Evolutionary conservation across 1,284 basidiomycete species (phyloP).

Genomic region (Ceraceosorus guamensis): DNA sequence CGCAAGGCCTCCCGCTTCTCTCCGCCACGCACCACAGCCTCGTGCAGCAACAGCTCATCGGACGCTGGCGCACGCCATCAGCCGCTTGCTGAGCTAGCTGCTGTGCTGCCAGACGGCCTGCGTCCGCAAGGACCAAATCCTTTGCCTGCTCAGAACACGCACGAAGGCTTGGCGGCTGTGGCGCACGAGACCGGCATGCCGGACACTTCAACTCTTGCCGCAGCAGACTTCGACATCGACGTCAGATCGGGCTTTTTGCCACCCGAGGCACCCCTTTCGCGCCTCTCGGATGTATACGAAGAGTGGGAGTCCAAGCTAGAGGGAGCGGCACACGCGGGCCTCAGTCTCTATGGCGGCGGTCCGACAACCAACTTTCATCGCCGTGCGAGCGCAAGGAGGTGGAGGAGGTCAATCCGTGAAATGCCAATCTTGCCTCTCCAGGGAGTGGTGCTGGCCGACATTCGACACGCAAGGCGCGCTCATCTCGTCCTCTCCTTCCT

Average conservation of each 20-base stretch:
- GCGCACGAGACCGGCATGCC: conserved; percentile 38
- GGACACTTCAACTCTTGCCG: conserved; percentile 76
- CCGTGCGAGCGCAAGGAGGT: conserved; percentile 40
- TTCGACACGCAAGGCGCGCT: conserved; percentile 56
- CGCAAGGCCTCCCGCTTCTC: conserved; percentile 3
- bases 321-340: conserved; percentile 49
- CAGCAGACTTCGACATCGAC: conserved; percentile 91
- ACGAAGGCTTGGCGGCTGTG: not conserved
- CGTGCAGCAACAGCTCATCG: not conserved
- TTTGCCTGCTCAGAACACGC: not conserved
- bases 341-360: not conserved
- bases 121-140: conserved; percentile 5
- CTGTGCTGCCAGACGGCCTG: conserved; percentile 16
- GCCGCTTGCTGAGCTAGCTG: conserved; percentile 6
- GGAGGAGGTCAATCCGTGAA: conserved; percentile 59
- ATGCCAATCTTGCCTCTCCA: conserved; percentile 30
- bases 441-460: conserved; percentile 25
- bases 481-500: conserved; percentile 79
- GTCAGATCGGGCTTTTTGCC: conserved; percentile 88
- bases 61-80: not conserved
- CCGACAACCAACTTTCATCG: no score
- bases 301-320: conserved; percentile 61
- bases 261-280: conserved; percentile 63
- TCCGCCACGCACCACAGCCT: not conserved
- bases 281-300: conserved; percentile 61